Percentiles rank a stretch among this genome's conserved stretches.
phyloP scores from a whole-genome alignment of 1,139 yeast genomes.

The Blastobotrys aristatus region DNA sequence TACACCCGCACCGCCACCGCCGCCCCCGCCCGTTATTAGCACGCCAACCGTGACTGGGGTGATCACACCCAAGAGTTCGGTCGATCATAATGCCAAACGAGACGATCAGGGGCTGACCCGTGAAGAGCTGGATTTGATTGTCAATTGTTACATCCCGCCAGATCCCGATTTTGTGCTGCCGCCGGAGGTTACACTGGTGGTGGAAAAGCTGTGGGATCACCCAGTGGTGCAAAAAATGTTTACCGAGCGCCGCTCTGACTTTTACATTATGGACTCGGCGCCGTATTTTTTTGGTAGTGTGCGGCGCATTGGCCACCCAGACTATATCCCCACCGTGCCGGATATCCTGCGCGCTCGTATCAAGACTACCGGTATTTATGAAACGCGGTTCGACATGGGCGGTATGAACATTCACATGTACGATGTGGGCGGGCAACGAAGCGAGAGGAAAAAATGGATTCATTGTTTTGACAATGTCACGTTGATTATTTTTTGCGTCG shows the following conservation, averaged over 20 bases:
- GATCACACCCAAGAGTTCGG: not conserved
- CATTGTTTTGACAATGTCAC: conserved; percentile 94
- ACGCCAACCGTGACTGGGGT: not conserved
- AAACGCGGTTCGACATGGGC: conserved; percentile 73
- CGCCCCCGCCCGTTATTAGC: not conserved
- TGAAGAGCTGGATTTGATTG: conserved; percentile 24
- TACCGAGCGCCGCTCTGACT: conserved; percentile 60
- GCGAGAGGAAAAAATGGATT: conserved; percentile 93
- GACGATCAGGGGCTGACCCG: conserved; percentile 12
- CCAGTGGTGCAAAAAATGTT: conserved; percentile 56
- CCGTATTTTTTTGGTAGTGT: conserved; percentile 69
- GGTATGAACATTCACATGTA: conserved; percentile 72
- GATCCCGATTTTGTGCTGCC: conserved; percentile 32
- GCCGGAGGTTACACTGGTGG: conserved; percentile 26
- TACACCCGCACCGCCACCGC: not conserved
- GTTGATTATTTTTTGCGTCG: conserved; percentile 81
- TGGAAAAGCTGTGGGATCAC: conserved; percentile 47
- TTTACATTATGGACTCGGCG: conserved; percentile 85
- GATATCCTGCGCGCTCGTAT: conserved; percentile 86
- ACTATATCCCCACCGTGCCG: conserved; percentile 65
- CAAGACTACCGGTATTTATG: conserved; percentile 90
- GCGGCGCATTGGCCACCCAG: conserved; percentile 53
- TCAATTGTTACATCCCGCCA: conserved; percentile 27
- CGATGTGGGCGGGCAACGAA: conserved; percentile 93
- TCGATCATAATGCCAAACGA: not conserved